Conservation (phyloP, 1,284 basidiomycete species). For the Vanrija sp. region DNA sequence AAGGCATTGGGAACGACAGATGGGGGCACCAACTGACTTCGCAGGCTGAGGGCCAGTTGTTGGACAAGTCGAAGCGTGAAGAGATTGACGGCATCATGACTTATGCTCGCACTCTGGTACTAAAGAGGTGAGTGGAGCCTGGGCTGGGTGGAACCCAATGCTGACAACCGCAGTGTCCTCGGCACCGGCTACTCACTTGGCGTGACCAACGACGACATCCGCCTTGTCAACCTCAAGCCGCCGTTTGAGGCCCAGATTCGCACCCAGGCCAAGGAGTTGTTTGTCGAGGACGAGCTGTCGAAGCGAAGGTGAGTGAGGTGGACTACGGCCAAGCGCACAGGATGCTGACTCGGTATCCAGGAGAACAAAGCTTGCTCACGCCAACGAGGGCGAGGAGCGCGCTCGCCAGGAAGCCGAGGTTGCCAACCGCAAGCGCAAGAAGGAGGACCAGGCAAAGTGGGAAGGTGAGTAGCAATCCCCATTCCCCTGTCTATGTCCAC, state of each 20-base stretch:
- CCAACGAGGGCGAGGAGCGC: slow-evolving; percentile 56
- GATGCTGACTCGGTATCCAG: slow-evolving; percentile 14
- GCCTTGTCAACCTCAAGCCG: slow-evolving; percentile 46
- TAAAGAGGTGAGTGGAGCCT: slow-evolving; percentile 39
- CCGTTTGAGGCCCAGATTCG: slow-evolving; percentile 51
- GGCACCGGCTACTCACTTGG: slow-evolving; percentile 40
- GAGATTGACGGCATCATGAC: slow-evolving; percentile 49
- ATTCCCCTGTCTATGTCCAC: not conserved
- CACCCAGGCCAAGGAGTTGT: slow-evolving; percentile 52
- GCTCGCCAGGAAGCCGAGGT: slow-evolving; percentile 52
- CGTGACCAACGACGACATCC: slow-evolving; percentile 48
- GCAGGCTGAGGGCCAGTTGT: slow-evolving; percentile 47
- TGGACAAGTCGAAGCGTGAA: slow-evolving; percentile 34
- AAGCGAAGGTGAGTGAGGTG: slow-evolving; percentile 45
- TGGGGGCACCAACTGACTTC: slow-evolving; percentile 13
- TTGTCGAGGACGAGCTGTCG: slow-evolving; percentile 57
- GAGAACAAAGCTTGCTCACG: slow-evolving; percentile 52
- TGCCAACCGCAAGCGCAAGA: slow-evolving; percentile 48
- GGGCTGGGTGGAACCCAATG: not conserved
- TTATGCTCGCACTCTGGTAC: slow-evolving; percentile 39
- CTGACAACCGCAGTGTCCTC: slow-evolving; percentile 24
- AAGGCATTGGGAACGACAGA: slow-evolving; percentile 2
- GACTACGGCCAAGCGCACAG: slow-evolving; percentile 4
- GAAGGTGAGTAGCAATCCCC: slow-evolving; percentile 47
- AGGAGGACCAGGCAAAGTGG: slow-evolving; percentile 54